Percentiles rank a stretch among this genome's conserved stretches.
Evolutionary conservation across 371 early-diverging fungal species (phyloP).

Genomic region (Coemansia sp.): DNA sequence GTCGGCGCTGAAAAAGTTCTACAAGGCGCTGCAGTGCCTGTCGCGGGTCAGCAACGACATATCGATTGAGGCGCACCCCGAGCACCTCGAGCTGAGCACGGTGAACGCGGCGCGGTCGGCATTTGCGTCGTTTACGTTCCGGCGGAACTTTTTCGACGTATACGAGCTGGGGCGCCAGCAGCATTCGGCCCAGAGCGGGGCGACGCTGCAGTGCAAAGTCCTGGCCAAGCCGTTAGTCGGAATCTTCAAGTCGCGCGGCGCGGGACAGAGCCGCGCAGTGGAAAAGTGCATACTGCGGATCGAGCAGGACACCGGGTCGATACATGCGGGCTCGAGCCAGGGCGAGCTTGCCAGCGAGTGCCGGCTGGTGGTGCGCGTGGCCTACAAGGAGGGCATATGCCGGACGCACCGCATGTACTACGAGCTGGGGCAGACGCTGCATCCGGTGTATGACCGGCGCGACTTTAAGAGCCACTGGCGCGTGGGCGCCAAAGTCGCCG

Average conservation of each 20-base stretch:
- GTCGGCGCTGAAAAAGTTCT: conserved; percentile 49
- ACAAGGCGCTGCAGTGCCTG: conserved; percentile 54
- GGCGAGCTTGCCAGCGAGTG: conserved; percentile 33
- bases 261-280: conserved; percentile 46
- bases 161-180: conserved; percentile 34
- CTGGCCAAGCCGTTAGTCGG: conserved; percentile 53
- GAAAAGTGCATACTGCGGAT: conserved; percentile 56
- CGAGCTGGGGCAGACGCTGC: conserved; percentile 55
- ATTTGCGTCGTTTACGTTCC: conserved; percentile 52
- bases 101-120: conserved; percentile 62
- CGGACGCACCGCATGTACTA: conserved; percentile 61
- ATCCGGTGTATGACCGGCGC: conserved; percentile 56
- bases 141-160: conserved; percentile 55
- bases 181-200: conserved; percentile 6
- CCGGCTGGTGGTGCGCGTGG: conserved; percentile 56
- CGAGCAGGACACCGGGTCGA: conserved; percentile 28
- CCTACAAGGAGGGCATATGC: conserved; percentile 58
- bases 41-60: conserved; percentile 58
- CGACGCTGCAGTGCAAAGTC: conserved; percentile 44
- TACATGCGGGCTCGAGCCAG: background rate
- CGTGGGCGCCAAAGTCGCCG: conserved; percentile 55
- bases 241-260: conserved; percentile 52
- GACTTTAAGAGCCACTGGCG: conserved; percentile 52
- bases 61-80: conserved; percentile 51
- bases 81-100: conserved; percentile 55